phyloP scores from a whole-genome alignment of 495 filamentous ascomycete genomes.

The Bryoglossum gracile region DNA sequence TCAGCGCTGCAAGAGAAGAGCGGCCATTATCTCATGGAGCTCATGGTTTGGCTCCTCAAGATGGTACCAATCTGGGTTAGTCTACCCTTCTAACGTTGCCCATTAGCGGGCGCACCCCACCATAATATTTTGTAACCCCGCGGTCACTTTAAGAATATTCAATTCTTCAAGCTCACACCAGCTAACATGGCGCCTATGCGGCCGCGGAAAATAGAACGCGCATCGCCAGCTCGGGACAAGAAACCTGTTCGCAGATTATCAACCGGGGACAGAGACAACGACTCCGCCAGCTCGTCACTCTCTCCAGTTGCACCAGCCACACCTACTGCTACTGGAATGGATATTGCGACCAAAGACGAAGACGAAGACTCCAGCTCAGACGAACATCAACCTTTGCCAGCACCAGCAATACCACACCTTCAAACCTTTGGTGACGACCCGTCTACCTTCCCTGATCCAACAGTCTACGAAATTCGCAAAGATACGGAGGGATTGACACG shows the following conservation, averaged over 20 bases:
- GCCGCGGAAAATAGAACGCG: not conserved
- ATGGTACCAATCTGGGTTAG: constrained; percentile 56
- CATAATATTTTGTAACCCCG: no score
- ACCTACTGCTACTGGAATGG: constrained; percentile 34
- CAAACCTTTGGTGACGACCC: constrained; percentile 88
- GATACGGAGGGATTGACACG: constrained; percentile 65
- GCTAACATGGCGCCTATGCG: not conserved
- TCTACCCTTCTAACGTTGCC: no score
- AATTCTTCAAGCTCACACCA: not conserved
- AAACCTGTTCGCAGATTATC: constrained; percentile 14
- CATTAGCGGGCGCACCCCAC: no score
- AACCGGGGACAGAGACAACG: constrained; percentile 16
- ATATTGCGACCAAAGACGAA: constrained; percentile 44
- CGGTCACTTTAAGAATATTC: no score
- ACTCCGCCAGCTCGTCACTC: constrained; percentile 58
- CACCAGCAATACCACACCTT: constrained; percentile 58
- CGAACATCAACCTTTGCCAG: constrained; percentile 70
- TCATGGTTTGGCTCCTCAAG: constrained; percentile 59
- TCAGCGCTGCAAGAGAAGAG: constrained; percentile 44
- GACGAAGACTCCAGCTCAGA: constrained; percentile 55
- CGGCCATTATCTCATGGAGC: constrained; percentile 55
- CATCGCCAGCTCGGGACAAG: constrained; percentile 15
- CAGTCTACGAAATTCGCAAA: constrained; percentile 84
- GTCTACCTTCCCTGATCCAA: constrained; percentile 85
- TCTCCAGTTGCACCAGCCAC: constrained; percentile 38